A percentile compares a stretch with the other conserved stretches of the same genome.
phyloP scores from a whole-genome alignment of 176 grass and related monocot species.

The Puya raimondii region DNA sequence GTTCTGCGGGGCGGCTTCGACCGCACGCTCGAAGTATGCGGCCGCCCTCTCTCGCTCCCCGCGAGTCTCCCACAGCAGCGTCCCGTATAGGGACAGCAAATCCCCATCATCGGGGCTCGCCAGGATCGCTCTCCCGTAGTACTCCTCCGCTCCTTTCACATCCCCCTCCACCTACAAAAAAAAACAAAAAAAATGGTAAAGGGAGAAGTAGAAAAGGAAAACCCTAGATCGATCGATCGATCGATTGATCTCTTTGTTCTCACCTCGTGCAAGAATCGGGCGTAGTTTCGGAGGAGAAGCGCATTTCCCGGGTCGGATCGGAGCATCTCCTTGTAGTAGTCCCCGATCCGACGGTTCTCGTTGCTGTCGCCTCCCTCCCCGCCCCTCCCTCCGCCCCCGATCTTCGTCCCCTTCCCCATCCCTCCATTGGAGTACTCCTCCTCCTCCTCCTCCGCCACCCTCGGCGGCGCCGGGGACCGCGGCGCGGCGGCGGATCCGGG shows the following conservation, averaged over 20 bases:
- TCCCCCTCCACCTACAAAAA: slow-evolving; percentile 43
- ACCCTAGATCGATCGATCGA: neutral
- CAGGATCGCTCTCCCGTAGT: slow-evolving; percentile 64
- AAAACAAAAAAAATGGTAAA: neutral
- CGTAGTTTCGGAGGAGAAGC: slow-evolving; percentile 80
- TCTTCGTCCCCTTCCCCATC: slow-evolving; percentile 27
- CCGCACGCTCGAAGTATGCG: slow-evolving; percentile 62
- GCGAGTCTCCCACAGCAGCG: slow-evolving; percentile 59
- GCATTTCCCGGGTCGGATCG: slow-evolving; percentile 53
- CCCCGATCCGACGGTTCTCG: slow-evolving; percentile 33
- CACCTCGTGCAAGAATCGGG: slow-evolving; percentile 69
- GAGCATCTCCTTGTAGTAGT: slow-evolving; percentile 57
- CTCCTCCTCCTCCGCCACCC: slow-evolving; percentile 16
- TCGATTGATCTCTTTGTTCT: neutral
- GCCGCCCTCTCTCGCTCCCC: slow-evolving; percentile 48
- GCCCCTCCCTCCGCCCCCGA: neutral
- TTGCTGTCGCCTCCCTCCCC: slow-evolving; percentile 23
- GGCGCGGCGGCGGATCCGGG: neutral
- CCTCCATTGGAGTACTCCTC: slow-evolving; percentile 20
- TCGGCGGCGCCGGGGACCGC: neutral
- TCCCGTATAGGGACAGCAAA: slow-evolving; percentile 68
- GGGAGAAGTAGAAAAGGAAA: neutral
- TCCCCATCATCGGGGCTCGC: slow-evolving; percentile 55
- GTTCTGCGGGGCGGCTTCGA: slow-evolving; percentile 65
- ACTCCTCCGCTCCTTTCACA: slow-evolving; percentile 55